Evolutionary conservation across 257 asterid genomes (phyloP).

Genomic region (Galeopsis tetrahit): DNA sequence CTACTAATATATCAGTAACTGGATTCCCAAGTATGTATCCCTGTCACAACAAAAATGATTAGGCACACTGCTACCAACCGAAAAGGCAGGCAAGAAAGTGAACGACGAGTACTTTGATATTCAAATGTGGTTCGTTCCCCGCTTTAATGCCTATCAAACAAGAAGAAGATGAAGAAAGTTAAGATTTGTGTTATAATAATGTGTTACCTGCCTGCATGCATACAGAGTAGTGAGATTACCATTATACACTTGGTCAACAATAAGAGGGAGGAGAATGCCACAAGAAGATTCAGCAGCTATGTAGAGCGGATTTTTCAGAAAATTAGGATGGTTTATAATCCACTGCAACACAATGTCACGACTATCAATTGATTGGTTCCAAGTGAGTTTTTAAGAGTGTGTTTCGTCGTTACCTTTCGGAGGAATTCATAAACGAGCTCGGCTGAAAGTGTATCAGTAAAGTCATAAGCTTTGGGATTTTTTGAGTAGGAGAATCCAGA

Average conservation of each 20-base stretch:
- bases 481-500: conserved; percentile 37
- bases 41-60: conserved; percentile 15
- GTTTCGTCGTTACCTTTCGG: conserved; percentile 24
- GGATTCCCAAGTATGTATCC: conserved; percentile 46
- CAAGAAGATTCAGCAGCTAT: conserved; percentile 38
- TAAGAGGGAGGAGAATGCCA: conserved; percentile 29
- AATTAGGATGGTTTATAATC: conserved; percentile 41
- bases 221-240: conserved; percentile 19
- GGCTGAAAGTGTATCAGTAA: conserved; percentile 30
- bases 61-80: background rate
- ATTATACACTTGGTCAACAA: conserved; percentile 26
- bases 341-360: conserved; percentile 32
- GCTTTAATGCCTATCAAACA: conserved; percentile 34
- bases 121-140: conserved; percentile 31
- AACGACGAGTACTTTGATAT: conserved; percentile 31
- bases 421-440: conserved; percentile 30
- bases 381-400: too few species aligned
- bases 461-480: conserved; percentile 24
- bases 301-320: conserved; percentile 40
- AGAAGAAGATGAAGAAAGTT: background rate
- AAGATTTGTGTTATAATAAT: too few species aligned
- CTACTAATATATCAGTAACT: background rate
- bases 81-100: background rate
- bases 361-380: too few species aligned
- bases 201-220: too few species aligned